Base-by-base conservation (phyloP, 2,329 filamentous ascomycete genomes). In the Fusarium bactridioides region DNA sequence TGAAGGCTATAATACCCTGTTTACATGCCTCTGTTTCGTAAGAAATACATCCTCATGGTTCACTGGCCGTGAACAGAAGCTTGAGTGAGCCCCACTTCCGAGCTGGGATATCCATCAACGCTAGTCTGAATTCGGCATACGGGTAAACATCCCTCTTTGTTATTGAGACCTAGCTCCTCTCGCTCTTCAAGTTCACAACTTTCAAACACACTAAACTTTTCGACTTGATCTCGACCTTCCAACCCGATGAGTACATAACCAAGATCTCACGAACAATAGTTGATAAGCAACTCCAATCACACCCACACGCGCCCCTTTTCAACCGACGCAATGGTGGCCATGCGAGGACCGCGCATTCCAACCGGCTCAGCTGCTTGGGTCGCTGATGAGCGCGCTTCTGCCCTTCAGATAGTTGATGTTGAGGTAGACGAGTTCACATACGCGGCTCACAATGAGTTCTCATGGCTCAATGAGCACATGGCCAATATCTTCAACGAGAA, bases 401-500 rank as follows among this genome's bases (percentile, higher is more conserved):
- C 94, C 19, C 85, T 90, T 61, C 89, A 93, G 73, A 91, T 98
- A 71, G 88, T 93, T 21, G 87, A 92, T 51, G 89, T 94, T 62
- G 96, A 98, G 81, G 89, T 93, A 61, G 95, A 98, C 75, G 97
- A 99, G 83, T 97, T 98, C 79, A 90, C 93, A 47, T 98, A 93
- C 83, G 94, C 94, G 35, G 95, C 94, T 70, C 90, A 93, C 65
- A 97, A 98, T 83, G 96, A 99, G 81, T 86, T 98, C 78, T 95
- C 98, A 80, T 99, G 96, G 96, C 86, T 99, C 77, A 98, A 99
- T 79, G 96, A 98, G 84, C 96, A 99, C 82, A 98, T 99, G 95
- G 90, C 90, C 55, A 94, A 97, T 72, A 94, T 99, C 78, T 97
- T 98, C 80, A 92, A 91, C 77, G 91, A 92, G 76, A 93, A 94